Evolutionary conservation across 75 land plant genomes (phyloP), one percentile per base, ranked within the genome.

Genomic region (Picea glauca): DNA sequence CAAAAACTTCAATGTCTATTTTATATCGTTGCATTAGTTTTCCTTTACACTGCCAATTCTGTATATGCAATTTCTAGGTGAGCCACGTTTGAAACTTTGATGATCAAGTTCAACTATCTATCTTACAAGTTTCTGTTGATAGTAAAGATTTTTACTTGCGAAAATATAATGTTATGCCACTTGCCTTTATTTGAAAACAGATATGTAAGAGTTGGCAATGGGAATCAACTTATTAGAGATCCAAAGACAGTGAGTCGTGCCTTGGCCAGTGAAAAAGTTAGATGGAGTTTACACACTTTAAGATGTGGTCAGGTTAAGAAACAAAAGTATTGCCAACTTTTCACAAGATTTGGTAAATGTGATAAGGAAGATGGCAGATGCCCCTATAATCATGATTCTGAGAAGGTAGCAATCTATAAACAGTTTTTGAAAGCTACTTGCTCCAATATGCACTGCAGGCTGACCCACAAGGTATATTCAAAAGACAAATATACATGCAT

Each of bases 221-320:
- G 98, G 66, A 91, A 95, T 64, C 89, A 92, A 82, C 93, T 94
- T 80, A 81, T 94, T 61, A 88, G 98, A 84, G 85, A 92, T 83
- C 91, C 96, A 63, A 95, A 89, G 84, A 91, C 85, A 78, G 83
- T 91, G 2, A 82, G 81, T 30, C 91, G 88, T 15, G 86, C 90
- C n/a, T 82, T 95, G 78, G 99, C 98, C 14, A 91, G 87, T 87
- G 98, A 98, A 84, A 98, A 95, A 83, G 87, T 98, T 57, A 80
- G 94, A 13, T 89, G 98, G 99, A 98, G 99, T 83, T 84, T 98
- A 83, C 96, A 91, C 66, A 94, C 86, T 82, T 92, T 90, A 54
- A 84, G 99, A 77, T 80, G 83, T 74, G 90, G 93, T 11, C 63
- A 80, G 75, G 91, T 90, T 5, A 95, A 79, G 74, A 94, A 91